Evolutionary conservation across 805 yeast genomes (phyloP).

Genomic region (Yamadazyma philogaea): DNA sequence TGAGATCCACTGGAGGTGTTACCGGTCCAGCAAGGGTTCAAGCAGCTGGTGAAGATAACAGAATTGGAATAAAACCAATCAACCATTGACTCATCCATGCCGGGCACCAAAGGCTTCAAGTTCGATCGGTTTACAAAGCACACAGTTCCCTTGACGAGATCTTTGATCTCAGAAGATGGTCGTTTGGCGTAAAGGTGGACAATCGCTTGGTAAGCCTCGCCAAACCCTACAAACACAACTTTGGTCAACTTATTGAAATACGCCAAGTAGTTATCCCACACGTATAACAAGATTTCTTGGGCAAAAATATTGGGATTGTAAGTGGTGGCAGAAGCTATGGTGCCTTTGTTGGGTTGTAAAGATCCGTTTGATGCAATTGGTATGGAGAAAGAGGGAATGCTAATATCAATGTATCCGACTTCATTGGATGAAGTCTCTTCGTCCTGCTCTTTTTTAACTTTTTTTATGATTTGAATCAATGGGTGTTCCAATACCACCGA

Average conservation of each 20-base stretch:
- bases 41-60: constrained; percentile 69
- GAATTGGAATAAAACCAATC: constrained; percentile 93
- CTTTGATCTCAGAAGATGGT: constrained; percentile 48
- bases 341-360: constrained; percentile 23
- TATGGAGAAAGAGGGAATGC: constrained; percentile 61
- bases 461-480: constrained; percentile 53
- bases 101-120: constrained; percentile 77
- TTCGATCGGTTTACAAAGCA: constrained; percentile 65
- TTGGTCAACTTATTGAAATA: constrained; percentile 65
- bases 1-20: constrained; percentile 16
- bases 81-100: constrained; percentile 82
- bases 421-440: constrained; percentile 12
- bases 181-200: constrained; percentile 88
- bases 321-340: constrained; percentile 21
- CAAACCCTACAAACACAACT: constrained; percentile 79
- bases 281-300: constrained; percentile 71
- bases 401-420: constrained; percentile 81
- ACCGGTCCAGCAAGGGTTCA: constrained; percentile 79
- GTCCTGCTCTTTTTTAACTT: constrained; percentile 43
- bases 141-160: constrained; percentile 64
- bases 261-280: constrained; percentile 90
- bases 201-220: constrained; percentile 83
- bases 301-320: constrained; percentile 65
- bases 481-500: constrained; percentile 78
- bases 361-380: constrained; percentile 21